Evolutionary conservation across 768 basidiomycete genomes (phyloP).

Genomic region (Serendipita sp.): DNA sequence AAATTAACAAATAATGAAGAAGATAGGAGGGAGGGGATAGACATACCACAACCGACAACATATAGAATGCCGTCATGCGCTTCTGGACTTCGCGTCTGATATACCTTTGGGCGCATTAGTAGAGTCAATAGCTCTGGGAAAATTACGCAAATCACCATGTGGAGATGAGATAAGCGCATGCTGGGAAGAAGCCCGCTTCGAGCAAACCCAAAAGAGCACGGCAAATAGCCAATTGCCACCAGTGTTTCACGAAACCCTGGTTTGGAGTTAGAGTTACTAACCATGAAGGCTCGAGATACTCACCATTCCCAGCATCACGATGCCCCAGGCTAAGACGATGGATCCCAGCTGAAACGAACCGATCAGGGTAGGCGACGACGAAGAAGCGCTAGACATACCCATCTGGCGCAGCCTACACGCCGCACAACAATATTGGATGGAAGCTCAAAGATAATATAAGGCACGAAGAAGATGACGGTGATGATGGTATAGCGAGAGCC

Average conservation of each 20-base stretch:
- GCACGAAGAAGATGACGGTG: conserved; percentile 20
- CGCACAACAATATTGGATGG: conserved; percentile 19
- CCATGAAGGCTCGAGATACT: background rate
- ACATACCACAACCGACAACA: conserved; percentile 15
- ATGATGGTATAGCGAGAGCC: conserved; percentile 19
- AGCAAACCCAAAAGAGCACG: conserved; percentile 19
- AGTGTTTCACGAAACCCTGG: conserved; percentile 18
- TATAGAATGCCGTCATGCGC: conserved; percentile 18
- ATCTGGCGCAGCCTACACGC: conserved; percentile 12
- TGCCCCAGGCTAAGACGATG: conserved; percentile 17
- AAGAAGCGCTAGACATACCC: background rate
- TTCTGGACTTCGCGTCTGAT: conserved; percentile 18
- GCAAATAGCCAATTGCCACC: conserved; percentile 18
- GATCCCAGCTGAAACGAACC: conserved; percentile 14
- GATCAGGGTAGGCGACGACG: background rate
- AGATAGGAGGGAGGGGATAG: conserved; percentile 13
- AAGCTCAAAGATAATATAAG: conserved; percentile 18
- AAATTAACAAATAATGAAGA: background rate
- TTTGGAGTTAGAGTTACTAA: background rate
- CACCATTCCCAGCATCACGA: conserved; percentile 17
- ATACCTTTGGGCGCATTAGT: conserved; percentile 14
- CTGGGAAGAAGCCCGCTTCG: conserved; percentile 20
- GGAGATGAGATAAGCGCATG: conserved; percentile 15
- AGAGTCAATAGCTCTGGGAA: background rate
- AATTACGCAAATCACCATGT: background rate